These are phyloP conservation scores for Opeltia flavorubescens DNA, from an alignment of 495 filamentous ascomycete genomes.

Conservation along the genomic window DNA sequence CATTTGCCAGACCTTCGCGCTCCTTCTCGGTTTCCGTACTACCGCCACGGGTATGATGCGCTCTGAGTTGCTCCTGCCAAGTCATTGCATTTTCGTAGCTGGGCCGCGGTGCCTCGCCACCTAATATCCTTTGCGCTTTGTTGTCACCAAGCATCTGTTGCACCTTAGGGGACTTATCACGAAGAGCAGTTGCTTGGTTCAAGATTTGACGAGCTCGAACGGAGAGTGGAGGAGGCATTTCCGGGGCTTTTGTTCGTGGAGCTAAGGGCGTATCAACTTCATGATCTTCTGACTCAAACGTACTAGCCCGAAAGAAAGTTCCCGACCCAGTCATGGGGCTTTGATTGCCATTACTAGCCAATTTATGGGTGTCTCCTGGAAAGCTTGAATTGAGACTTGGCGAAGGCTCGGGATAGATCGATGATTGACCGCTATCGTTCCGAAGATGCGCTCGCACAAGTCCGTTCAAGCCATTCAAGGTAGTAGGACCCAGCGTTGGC, in stretches of 20 bases:
- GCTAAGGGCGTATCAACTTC: constrained; percentile 3
- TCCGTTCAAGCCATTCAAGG: constrained; percentile 53
- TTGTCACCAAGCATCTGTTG: constrained; percentile 15
- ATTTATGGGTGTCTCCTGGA: constrained; percentile 17
- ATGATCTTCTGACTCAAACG: constrained; percentile 32
- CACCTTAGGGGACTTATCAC: constrained; percentile 16
- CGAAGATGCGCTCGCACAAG: constrained; percentile 81
- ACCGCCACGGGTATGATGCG: constrained; percentile 34
- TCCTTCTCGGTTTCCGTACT: constrained; percentile 52
- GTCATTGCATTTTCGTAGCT: constrained; percentile 6
- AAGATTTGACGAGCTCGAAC: constrained; percentile 20
- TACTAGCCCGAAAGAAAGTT: constrained; percentile 26
- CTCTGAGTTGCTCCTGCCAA: constrained; percentile 14
- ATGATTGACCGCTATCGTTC: constrained; percentile 66
- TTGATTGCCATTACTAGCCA: constrained; percentile 19
- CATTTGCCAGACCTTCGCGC: constrained; percentile 63
- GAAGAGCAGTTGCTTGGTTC: constrained; percentile 19
- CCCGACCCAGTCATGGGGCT: constrained; percentile 7
- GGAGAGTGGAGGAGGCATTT: constrained; percentile 11
- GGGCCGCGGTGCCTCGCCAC: constrained; percentile 12
- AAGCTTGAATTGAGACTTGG: constrained; percentile 28
- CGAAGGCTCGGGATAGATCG: constrained; percentile 47
- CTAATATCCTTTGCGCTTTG: constrained; percentile 16
- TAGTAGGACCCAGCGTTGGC: constrained; percentile 56
- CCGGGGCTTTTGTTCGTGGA: constrained; percentile 1